phyloP scores from a whole-genome alignment of 2,329 filamentous ascomycete species.

The Botrytis tulipae region DNA sequence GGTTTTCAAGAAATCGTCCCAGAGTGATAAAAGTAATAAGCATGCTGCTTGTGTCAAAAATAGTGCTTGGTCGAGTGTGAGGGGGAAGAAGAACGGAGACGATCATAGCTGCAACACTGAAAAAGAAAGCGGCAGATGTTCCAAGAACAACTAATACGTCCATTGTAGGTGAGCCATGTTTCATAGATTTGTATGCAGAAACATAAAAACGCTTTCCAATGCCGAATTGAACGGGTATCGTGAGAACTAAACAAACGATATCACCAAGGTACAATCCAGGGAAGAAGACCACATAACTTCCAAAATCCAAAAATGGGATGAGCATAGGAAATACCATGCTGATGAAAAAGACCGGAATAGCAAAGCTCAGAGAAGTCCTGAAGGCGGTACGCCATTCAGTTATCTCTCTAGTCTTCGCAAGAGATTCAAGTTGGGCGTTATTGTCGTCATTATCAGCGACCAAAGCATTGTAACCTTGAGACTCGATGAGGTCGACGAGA shows the following conservation, averaged over 20 bases:
- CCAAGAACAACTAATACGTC: constrained; percentile 93
- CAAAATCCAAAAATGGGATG: constrained; percentile 73
- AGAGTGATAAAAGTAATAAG: constrained; percentile 93
- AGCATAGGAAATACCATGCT: constrained; percentile 95
- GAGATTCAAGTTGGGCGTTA: constrained; percentile 90
- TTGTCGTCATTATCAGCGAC: constrained; percentile 92
- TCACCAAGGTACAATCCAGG: constrained; percentile 87
- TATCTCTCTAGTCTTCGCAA: constrained; percentile 95
- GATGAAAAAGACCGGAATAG: constrained; percentile 85
- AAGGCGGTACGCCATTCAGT: constrained; percentile 88
- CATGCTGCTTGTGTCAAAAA: constrained; percentile 99
- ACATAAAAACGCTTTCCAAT: constrained; percentile 92
- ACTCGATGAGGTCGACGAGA: constrained; percentile 79
- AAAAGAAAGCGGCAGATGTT: constrained; percentile 94
- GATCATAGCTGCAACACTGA: constrained; percentile 83
- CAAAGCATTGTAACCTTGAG: constrained; percentile 81
- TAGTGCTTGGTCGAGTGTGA: constrained; percentile 77
- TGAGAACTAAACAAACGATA: constrained; percentile 76
- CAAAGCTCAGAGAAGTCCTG: constrained; percentile 72
- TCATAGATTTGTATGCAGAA: constrained; percentile 89
- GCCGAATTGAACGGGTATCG: constrained; percentile 92
- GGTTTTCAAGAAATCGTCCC: constrained; percentile 88
- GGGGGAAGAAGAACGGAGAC: constrained; percentile 74
- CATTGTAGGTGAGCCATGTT: constrained; percentile 92
- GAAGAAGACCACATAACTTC: constrained; percentile 59